A percentile compares a stretch with the other conserved stretches of the same genome.
Conservation (phyloP, 1,139 yeast species). For the Saccharomyces pastorianus region DNA sequence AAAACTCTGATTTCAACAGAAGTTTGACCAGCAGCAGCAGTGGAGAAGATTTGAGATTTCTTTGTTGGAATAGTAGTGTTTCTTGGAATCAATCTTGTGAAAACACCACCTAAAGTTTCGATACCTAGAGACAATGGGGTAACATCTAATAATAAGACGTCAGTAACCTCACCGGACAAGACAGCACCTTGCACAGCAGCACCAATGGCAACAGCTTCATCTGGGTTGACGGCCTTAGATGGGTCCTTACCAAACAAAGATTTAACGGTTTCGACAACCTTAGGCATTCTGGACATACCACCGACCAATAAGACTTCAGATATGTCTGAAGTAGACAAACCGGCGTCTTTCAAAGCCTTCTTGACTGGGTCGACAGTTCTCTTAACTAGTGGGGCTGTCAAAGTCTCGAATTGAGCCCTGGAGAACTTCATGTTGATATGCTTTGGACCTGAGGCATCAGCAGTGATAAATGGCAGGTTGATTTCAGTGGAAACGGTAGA, state of each 20-base stretch:
- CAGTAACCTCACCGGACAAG: conserved; percentile 81
- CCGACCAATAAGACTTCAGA: conserved; percentile 93
- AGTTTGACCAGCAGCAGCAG: conserved; percentile 94
- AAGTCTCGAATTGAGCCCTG: conserved; percentile 92
- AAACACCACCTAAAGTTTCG: conserved; percentile 96
- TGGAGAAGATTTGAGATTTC: conserved; percentile 91
- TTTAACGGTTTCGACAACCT: conserved; percentile 86
- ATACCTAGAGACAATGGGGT: conserved; percentile 92
- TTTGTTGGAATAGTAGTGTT: conserved; percentile 93
- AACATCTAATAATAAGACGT: conserved; percentile 78
- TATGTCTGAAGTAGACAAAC: conserved; percentile 70
- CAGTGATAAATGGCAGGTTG: conserved; percentile 6
- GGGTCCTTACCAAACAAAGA: conserved; percentile 88
- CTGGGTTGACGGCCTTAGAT: conserved; percentile 93
- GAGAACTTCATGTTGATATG: conserved; percentile 53
- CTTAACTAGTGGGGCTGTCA: conserved; percentile 78
- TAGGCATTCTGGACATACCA: conserved; percentile 97
- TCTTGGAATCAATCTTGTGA: conserved; percentile 93
- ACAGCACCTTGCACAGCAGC: conserved; percentile 98
- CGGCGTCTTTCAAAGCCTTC: conserved; percentile 84
- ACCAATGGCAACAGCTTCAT: conserved; percentile 96
- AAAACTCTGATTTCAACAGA: conserved; percentile 88
- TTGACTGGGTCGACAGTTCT: conserved; percentile 89
- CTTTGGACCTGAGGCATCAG: conserved; percentile 8
- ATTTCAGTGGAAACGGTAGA: conserved; percentile 47